Base-by-base conservation (phyloP, 805 yeast species). In the Cyberlindnera japonica region DNA sequence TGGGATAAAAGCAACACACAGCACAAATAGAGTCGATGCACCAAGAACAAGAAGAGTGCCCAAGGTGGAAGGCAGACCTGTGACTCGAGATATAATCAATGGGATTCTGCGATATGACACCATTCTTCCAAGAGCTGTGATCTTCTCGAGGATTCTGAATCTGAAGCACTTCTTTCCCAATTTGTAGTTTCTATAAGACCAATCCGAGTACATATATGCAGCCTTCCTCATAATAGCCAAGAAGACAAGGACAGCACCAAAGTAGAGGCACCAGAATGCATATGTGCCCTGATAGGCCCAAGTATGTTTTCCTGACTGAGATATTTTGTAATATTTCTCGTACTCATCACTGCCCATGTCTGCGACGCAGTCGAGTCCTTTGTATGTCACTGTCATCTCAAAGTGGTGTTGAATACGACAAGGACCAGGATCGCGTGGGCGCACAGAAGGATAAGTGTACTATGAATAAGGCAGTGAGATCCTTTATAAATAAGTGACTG, bases 1-100 rank as follows among this genome's bases (percentile, higher is more conserved):
- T 6, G 81, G 81, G 55, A 65, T 51, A 24, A 67, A 65, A 15
- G 58, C 41, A 43, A 57, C 58, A 13, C 62, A 54, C 7, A 64
- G 31, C 6, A 57, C 34, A 45, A 69, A 71, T 28, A 69, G 53
- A 38, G 52, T 56, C 37, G 59, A 66, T 16, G 57, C 51, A 3
- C 36, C 42, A 41, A 77, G 31, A 38, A 63, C 24, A 50, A 60
- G 3, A 51, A 65, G 24, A 41, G 67, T 49, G 37, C 66, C 67
- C 50, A 65, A 40, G 35, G 75, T 55, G 44, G 62, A 35, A 47
- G 66, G 60, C 44, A 67, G 16, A 54, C 80, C 61, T 45, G 63
- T 43, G 53, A 63, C 38, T 48, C 62, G 42, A 50, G 68, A 62
- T 6, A 64, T 13, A 1, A 47, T 37, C 14, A 52, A 40, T 2